Base-by-base conservation (phyloP, 2,329 filamentous ascomycete genomes). In the Alternaria triticina region DNA sequence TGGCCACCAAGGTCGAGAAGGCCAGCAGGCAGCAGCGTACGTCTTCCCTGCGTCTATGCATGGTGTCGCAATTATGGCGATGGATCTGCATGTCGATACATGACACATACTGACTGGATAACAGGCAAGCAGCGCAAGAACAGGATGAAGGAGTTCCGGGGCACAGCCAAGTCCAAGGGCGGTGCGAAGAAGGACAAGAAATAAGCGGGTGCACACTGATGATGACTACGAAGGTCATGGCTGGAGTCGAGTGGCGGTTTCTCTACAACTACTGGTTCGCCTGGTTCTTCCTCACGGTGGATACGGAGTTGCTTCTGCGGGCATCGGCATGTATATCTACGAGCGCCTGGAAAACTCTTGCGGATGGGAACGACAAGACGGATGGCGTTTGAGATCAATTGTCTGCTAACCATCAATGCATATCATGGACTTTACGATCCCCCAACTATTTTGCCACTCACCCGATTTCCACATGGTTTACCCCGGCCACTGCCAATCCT, bases 61-160 rank as follows among this genome's bases (percentile, higher is more conserved):
- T 51, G 43, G 28, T 61, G 61, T 54, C 15, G 50, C 58, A 59
- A 36, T 55, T 57, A 44, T 54, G 55, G 62, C 54, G 51, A 25
- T 33, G 59, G 57, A n/a, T 61, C 36, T 57, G 63, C 54, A 44
- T 40, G 12, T 55, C 61, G 54, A 47, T 49, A 43, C 52, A 63
- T 60, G 61, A 77, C 20, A 58, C 33, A 72, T 72, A 70, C 74
- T 79, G 73, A 79, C 76, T 67, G 55, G 44, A 47, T 12, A 57
- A 87, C 86, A 98, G 95, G 95, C 91, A 99, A 99, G 90, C 96
- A 98, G 88, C 92, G 96, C 88, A 99, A 99, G 93, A 99, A 99
- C 93, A 90, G 95, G 85, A 90, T 92, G 86, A 98, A 99, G 94
- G 96, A 95, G 83, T 91, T 97, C 85, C 92, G 96, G 79, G 96